Percentiles rank a stretch among this genome's conserved stretches.
phyloP scores from a whole-genome alignment of 2,329 filamentous ascomycete species.

The Cordyceps javanica region DNA sequence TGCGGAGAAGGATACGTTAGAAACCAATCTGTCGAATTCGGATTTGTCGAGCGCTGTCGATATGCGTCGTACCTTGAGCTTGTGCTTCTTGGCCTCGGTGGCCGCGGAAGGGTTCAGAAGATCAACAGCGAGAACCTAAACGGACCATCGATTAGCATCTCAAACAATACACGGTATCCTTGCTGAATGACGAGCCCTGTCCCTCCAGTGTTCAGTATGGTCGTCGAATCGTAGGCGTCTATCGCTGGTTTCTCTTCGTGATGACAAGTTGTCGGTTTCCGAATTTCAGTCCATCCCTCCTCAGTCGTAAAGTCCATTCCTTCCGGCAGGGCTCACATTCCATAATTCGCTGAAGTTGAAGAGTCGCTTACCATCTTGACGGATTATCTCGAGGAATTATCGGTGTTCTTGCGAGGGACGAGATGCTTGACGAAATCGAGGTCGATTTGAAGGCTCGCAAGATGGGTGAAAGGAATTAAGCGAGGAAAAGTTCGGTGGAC shows the following conservation, averaged over 20 bases:
- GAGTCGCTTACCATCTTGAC: constrained; percentile 62
- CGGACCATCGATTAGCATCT: constrained; percentile 40
- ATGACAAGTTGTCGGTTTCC: background rate
- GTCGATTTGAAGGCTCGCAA: constrained; percentile 50
- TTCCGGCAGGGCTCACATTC: constrained; percentile 1
- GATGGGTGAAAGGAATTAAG: constrained; percentile 40
- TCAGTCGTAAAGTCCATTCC: background rate
- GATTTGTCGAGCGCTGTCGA: constrained; percentile 7
- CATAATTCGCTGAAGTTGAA: constrained; percentile 15
- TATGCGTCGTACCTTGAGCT: constrained; percentile 80
- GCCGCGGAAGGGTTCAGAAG: constrained; percentile 98
- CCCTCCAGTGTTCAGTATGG: background rate
- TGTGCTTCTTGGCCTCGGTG: constrained; percentile 99
- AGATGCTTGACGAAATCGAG: constrained; percentile 48
- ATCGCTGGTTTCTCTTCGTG: background rate
- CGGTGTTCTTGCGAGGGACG: constrained; percentile 42
- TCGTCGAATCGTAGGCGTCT: constrained; percentile 4
- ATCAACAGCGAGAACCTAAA: constrained; percentile 99
- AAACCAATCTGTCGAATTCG: constrained; percentile 15
- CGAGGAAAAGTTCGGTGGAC: constrained; percentile 44
- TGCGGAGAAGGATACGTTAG: constrained; percentile 29
- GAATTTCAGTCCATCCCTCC: background rate
- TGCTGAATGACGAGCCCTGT: constrained; percentile 12
- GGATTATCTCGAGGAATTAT: constrained; percentile 42
- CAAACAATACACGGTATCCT: constrained; percentile 9